Evolutionary conservation across 805 yeast species (phyloP).

Genomic region (Starmerella apis): DNA sequence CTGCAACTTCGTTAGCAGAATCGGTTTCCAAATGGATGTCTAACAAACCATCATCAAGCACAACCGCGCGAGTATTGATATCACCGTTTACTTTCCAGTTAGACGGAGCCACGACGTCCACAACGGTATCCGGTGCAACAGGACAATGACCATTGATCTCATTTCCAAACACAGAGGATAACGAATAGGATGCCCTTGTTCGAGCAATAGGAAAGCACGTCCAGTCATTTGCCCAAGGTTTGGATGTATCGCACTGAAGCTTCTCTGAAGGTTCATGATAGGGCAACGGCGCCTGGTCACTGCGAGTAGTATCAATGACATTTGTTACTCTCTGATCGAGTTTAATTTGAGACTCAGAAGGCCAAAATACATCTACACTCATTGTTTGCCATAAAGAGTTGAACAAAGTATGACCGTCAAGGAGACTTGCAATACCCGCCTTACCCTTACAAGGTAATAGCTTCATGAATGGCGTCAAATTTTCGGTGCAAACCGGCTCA

Average conservation of each 20-base stretch:
- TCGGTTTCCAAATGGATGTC: constrained; percentile 38
- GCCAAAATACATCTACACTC: constrained; percentile 68
- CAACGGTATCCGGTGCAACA: constrained; percentile 34
- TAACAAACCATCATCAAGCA: neutral
- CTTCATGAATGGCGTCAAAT: constrained; percentile 84
- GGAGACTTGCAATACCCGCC: constrained; percentile 71
- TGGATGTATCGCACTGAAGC: constrained; percentile 62
- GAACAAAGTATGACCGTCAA: constrained; percentile 78
- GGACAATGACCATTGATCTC: constrained; percentile 53
- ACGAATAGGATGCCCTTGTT: constrained; percentile 35
- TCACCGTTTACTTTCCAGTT: constrained; percentile 13
- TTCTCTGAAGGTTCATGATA: constrained; percentile 61
- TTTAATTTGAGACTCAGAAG: constrained; percentile 37
- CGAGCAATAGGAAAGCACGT: constrained; percentile 58
- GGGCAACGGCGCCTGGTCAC: constrained; percentile 67
- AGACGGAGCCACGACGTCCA: constrained; percentile 15
- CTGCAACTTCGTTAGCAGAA: constrained; percentile 38
- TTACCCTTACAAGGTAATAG: constrained; percentile 85
- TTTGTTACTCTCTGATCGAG: constrained; percentile 52
- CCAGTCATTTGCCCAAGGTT: constrained; percentile 45
- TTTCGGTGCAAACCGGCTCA: constrained; percentile 94
- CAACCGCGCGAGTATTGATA: neutral
- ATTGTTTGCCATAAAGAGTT: constrained; percentile 91
- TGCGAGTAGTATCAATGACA: constrained; percentile 62
- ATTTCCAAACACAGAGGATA: constrained; percentile 63